A percentile compares a stretch with the other conserved stretches of the same genome.
Conservation (phyloP, 2,329 filamentous ascomycete species). For the Phoma herbarum region DNA sequence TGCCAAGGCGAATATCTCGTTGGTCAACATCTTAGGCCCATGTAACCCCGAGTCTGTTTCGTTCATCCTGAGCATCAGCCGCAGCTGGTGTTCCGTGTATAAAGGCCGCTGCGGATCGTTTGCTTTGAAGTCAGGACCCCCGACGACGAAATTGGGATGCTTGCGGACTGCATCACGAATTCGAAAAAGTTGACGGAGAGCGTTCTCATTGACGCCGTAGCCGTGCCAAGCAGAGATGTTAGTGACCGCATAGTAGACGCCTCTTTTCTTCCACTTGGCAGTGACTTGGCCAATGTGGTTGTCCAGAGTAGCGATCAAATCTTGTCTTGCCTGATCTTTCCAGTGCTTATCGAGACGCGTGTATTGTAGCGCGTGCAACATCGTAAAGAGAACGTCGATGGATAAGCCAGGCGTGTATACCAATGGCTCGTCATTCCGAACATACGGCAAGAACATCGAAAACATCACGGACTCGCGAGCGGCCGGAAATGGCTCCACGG, state of each 20-base stretch:
- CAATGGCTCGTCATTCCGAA: neutral
- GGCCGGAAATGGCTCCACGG: slow-evolving; percentile 71
- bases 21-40: slow-evolving; percentile 54
- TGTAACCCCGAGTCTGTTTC: slow-evolving; percentile 34
- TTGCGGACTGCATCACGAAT: slow-evolving; percentile 15
- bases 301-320: too few species aligned
- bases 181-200: slow-evolving; percentile 44
- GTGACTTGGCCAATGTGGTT: slow-evolving; percentile 63
- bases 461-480: slow-evolving; percentile 72
- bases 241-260: slow-evolving; percentile 66
- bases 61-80: neutral
- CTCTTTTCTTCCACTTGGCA: slow-evolving; percentile 65
- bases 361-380: slow-evolving; percentile 69
- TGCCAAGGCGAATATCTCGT: slow-evolving; percentile 58
- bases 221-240: slow-evolving; percentile 63
- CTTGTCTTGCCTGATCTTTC: too few species aligned
- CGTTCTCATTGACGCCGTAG: slow-evolving; percentile 60
- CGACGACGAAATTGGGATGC: neutral
- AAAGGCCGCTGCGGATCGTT: neutral
- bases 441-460: neutral
- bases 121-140: neutral
- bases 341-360: too few species aligned
- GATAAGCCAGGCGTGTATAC: slow-evolving; percentile 46
- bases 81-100: slow-evolving; percentile 13
- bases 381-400: slow-evolving; percentile 71